Evolutionary conservation across 1,284 basidiomycete species (phyloP), one percentile per base, ranked within the genome.

Genomic region (Wolfiporia cocos): DNA sequence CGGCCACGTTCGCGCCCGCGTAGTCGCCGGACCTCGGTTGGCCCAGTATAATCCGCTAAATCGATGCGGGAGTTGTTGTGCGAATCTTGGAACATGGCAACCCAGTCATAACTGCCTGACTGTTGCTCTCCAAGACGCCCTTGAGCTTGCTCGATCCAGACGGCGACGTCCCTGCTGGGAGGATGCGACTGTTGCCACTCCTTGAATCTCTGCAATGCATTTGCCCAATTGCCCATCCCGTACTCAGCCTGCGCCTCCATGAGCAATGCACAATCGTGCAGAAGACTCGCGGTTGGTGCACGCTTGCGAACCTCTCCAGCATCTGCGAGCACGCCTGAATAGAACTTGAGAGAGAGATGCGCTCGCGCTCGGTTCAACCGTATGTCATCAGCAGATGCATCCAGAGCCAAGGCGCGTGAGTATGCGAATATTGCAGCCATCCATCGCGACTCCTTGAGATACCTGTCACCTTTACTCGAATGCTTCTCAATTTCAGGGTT

Each of bases 31-130:
- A 52, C 47, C 30, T 49, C 32, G 2, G 52, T 39, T 1, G 51
- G 41, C 1, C 54, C 54, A 1, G 37, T 17, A 46, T 49, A 55
- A 6, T 52, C 43, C 2, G 51, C 51, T 5, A 47, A 44, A 21
- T 55, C 54, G 23, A 53, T 34, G 21, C 46, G 42, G 6, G 44
- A 40, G 15, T 43, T 26, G 4, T 22, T 32, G 28, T 39, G 40
- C 7, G 50, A 49, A 1, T 14, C 39, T 9, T 30, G 39, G 44
- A 50, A 53, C 18, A 53, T 28, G 3, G 23, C 19, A 2, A 30
- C 29, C 54, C 54, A 55, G 37, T 53, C 40, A 35, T 55, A 55
- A 3, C 21, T 11, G 0, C 51, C 54, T 2, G 39, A 48, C 7
- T 22, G 4, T 9, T 32, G 23, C 34, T 55, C 54, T 6, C 5